Evolutionary conservation across 192 early-diverging fungal species (phyloP).

Genomic region (Oehlia diaphana): DNA sequence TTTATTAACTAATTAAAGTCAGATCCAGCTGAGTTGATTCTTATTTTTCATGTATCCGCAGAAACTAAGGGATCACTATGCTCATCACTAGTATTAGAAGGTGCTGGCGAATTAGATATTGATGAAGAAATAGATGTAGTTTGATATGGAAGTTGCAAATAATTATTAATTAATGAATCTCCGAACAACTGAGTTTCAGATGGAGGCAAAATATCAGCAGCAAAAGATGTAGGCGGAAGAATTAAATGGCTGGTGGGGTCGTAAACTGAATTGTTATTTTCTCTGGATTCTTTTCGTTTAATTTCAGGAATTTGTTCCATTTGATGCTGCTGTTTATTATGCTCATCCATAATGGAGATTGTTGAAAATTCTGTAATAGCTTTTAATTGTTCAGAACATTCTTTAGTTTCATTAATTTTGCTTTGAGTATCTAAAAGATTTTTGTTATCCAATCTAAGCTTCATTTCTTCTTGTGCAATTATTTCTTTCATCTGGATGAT

Average conservation of each 20-base stretch:
- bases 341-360: background rate
- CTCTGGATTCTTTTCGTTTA: background rate
- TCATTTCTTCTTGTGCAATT: slow-evolving; percentile 14
- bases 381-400: slow-evolving; percentile 21
- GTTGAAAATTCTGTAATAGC: background rate
- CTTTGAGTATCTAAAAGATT: background rate
- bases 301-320: background rate
- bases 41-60: background rate
- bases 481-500: slow-evolving; percentile 13
- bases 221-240: background rate
- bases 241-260: slow-evolving; percentile 1
- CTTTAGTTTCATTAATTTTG: slow-evolving; percentile 18
- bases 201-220: background rate
- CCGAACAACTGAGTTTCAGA: slow-evolving; percentile 5
- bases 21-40: background rate
- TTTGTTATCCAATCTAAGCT: slow-evolving; percentile 7
- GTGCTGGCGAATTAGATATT: slow-evolving; percentile 6
- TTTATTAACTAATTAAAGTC: background rate
- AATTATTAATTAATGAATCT: slow-evolving; percentile 4
- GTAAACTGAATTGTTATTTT: background rate
- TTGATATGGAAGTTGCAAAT: slow-evolving; percentile 9
- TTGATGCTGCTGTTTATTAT: background rate
- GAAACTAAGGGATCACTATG: slow-evolving; percentile 9
- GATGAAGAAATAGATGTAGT: background rate
- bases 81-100: slow-evolving; percentile 1